phyloP scores from a whole-genome alignment of 164 flowering plant species.

The Piper longum region DNA sequence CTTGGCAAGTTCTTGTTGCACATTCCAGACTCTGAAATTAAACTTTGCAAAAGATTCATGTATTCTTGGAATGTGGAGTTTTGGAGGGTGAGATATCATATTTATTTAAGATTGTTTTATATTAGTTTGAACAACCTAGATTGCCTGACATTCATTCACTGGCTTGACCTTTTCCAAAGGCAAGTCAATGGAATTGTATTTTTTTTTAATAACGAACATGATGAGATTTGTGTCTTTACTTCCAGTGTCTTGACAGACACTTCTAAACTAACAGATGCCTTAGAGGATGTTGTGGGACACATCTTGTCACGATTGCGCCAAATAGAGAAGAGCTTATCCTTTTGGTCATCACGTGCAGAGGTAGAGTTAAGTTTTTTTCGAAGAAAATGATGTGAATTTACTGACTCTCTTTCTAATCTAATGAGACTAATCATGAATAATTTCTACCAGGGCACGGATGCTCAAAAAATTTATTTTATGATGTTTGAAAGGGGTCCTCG shows the following conservation, averaged over 20 bases:
- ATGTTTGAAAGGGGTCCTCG: constrained; percentile 77
- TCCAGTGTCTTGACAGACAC: constrained; percentile 29
- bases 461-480: constrained; percentile 62
- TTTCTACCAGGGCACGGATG: constrained; percentile 35
- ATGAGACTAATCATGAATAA: neutral
- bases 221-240: neutral
- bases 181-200: neutral
- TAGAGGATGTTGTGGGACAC: constrained; percentile 62
- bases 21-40: too few relatives aligned
- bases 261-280: constrained; percentile 31
- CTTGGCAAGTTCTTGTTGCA: too few relatives aligned
- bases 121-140: neutral
- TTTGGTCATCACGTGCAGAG: constrained; percentile 84
- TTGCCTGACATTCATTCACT: neutral
- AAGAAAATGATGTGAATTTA: neutral
- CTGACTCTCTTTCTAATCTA: neutral
- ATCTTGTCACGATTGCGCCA: constrained; percentile 41
- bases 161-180: neutral
- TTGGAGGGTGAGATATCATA: too few relatives aligned
- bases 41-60: too few relatives aligned
- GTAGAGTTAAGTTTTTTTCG: constrained; percentile 19
- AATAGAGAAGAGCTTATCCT: constrained; percentile 63
- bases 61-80: too few relatives aligned
- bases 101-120: neutral
- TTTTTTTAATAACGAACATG: neutral